These are phyloP conservation scores for Nevesoporus exiguus DNA, from an alignment of 768 basidiomycete species.

Conservation along the genomic window DNA sequence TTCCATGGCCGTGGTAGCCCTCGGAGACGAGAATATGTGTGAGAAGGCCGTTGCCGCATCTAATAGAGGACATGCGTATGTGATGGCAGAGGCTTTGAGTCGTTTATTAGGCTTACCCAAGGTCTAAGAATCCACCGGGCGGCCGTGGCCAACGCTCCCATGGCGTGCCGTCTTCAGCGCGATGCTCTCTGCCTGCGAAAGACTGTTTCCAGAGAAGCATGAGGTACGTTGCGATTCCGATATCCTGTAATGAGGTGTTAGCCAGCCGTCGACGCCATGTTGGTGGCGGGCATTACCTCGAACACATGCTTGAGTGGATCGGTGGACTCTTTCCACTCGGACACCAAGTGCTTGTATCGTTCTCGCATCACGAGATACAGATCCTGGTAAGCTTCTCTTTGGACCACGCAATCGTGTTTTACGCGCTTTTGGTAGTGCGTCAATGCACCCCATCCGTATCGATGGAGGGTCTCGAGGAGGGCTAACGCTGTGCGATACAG, in stretches of 20 bases:
- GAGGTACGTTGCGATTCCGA: conserved; percentile 90
- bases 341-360: conserved; percentile 71
- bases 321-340: conserved; percentile 76
- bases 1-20: conserved; percentile 80
- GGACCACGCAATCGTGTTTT: conserved; percentile 74
- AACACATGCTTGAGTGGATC: conserved; percentile 90
- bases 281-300: conserved; percentile 49
- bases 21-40: conserved; percentile 83
- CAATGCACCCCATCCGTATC: conserved; percentile 85
- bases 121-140: conserved; percentile 80
- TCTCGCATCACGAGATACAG: conserved; percentile 85
- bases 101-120: conserved; percentile 54
- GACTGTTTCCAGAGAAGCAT: conserved; percentile 88
- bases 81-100: not conserved
- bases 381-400: conserved; percentile 82
- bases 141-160: conserved; percentile 80
- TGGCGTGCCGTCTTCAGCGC: conserved; percentile 29
- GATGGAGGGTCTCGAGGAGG: conserved; percentile 77
- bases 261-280: not conserved
- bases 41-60: conserved; percentile 90
- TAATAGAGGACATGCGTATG: conserved; percentile 24
- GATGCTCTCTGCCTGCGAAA: conserved; percentile 33
- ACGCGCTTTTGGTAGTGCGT: conserved; percentile 87
- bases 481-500: conserved; percentile 78
- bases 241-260: conserved; percentile 54